These are phyloP conservation scores for Pseudophaeomoniella oleicola DNA, from an alignment of 2,329 filamentous ascomycete genomes.

Conservation along the genomic window DNA sequence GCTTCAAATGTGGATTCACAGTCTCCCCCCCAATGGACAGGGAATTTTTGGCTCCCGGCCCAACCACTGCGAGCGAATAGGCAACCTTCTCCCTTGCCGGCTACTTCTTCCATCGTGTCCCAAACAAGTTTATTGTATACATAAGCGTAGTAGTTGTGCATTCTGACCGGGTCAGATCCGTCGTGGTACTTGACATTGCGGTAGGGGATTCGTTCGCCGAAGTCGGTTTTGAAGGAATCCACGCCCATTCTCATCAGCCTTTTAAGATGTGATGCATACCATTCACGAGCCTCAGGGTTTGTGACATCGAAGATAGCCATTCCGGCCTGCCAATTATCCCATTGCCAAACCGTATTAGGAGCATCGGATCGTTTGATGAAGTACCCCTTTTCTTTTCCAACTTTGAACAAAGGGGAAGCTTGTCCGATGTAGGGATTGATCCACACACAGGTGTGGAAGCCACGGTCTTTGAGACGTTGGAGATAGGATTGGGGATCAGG, in stretches of 20 bases:
- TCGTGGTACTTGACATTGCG: constrained; percentile 53
- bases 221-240: constrained; percentile 62
- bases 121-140: constrained; percentile 58
- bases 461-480: constrained; percentile 45
- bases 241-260: constrained; percentile 54
- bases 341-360: constrained; percentile 49
- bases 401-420: constrained; percentile 49
- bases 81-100: constrained; percentile 40
- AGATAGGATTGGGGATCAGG: constrained; percentile 54
- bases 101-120: constrained; percentile 42
- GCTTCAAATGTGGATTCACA: constrained; percentile 61
- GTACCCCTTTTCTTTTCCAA: constrained; percentile 49
- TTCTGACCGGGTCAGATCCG: constrained; percentile 43
- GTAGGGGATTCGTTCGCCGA: constrained; percentile 54
- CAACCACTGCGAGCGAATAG: constrained; percentile 55
- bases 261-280: constrained; percentile 49
- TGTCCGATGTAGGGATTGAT: constrained; percentile 64
- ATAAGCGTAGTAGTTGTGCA: constrained; percentile 69
- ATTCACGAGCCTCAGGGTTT: constrained; percentile 51
- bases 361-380: constrained; percentile 55
- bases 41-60: constrained; percentile 55
- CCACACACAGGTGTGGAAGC: constrained; percentile 59
- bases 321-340: constrained; percentile 64
- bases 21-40: constrained; percentile 59
- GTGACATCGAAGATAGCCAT: constrained; percentile 65